phyloP scores from a whole-genome alignment of 768 basidiomycete species.

The Kwoniella europaea region DNA sequence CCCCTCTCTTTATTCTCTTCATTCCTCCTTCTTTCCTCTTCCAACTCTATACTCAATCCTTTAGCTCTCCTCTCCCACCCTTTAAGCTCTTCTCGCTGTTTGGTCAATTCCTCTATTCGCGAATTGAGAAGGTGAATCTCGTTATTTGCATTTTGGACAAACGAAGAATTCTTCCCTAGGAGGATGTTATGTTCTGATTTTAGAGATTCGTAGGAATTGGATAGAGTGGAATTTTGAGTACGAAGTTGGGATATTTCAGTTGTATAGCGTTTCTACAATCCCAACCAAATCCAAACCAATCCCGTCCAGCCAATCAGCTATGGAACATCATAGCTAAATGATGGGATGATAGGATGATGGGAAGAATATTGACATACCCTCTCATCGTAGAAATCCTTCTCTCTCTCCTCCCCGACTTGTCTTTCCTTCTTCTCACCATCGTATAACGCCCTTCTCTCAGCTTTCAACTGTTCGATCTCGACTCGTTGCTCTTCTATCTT shows the following conservation, averaged over 20 bases:
- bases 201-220: conserved; percentile 18
- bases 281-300: background rate
- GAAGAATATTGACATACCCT: conserved; percentile 28
- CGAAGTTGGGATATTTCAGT: conserved; percentile 26
- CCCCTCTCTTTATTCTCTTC: conserved; percentile 27
- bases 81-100: conserved; percentile 32
- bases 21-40: conserved; percentile 45
- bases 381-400: conserved; percentile 42
- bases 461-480: conserved; percentile 42
- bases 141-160: conserved; percentile 14
- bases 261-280: conserved; percentile 6
- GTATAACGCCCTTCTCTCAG: conserved; percentile 41
- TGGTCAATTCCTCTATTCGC: conserved; percentile 33
- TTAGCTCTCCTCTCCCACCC: conserved; percentile 40
- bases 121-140: conserved; percentile 24
- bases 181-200: conserved; percentile 33
- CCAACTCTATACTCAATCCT: conserved; percentile 44
- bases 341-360: background rate
- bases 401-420: conserved; percentile 35
- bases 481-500: conserved; percentile 35
- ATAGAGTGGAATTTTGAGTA: conserved; percentile 12
- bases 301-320: conserved; percentile 9
- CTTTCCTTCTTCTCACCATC: conserved; percentile 40
- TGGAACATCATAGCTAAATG: background rate
- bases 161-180: conserved; percentile 24